These are phyloP conservation scores for Russula olivacea DNA, from an alignment of 768 basidiomycete genomes.

Conservation along the genomic window DNA sequence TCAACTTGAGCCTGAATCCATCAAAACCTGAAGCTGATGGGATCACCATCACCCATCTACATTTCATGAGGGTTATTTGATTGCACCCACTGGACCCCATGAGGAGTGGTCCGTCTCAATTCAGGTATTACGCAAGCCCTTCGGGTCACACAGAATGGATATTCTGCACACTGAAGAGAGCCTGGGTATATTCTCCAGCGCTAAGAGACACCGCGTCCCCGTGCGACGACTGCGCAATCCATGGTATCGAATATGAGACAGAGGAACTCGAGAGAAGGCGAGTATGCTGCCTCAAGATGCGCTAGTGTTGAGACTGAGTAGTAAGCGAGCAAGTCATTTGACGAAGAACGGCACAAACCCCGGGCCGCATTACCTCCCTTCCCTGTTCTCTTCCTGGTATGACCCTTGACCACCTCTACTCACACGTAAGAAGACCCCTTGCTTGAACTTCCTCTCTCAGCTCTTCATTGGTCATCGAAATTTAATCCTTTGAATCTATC, in stretches of 20 bases:
- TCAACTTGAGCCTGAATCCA: neutral
- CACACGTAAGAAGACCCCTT: too few species aligned
- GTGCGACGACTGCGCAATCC: neutral
- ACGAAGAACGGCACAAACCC: neutral
- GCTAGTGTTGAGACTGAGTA: too few species aligned
- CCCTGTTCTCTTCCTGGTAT: too few species aligned
- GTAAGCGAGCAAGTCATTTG: too few species aligned
- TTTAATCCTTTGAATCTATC: neutral
- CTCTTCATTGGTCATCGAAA: neutral
- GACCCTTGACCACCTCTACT: too few species aligned
- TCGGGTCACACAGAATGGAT: too few species aligned
- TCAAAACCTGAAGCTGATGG: neutral
- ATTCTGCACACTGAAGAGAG: neutral
- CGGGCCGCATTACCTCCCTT: neutral
- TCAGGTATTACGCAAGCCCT: too few species aligned
- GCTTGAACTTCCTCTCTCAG: neutral
- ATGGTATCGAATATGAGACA: neutral
- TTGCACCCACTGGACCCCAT: neutral
- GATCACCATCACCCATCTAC: neutral
- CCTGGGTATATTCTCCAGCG: neutral
- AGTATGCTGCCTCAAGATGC: too few species aligned
- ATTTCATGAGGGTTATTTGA: neutral
- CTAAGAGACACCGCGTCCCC: neutral
- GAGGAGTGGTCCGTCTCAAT: too few species aligned
- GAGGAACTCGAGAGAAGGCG: neutral